phyloP scores from a whole-genome alignment of 768 basidiomycete species.

The Phaeotremella skinneri region DNA sequence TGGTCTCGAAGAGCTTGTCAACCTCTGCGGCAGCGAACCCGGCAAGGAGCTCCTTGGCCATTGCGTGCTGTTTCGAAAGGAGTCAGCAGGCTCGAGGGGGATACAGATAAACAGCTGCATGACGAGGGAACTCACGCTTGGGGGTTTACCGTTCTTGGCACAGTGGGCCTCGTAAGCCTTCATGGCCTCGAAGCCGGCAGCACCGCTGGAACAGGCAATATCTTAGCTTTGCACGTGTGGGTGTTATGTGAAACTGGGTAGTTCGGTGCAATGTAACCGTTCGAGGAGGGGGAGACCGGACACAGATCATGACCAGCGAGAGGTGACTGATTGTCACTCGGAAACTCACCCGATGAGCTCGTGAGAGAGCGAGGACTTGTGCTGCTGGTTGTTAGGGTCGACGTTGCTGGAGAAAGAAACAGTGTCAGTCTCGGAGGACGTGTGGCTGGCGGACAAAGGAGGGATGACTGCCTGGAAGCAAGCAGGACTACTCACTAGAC shows the following conservation, averaged over 20 bases:
- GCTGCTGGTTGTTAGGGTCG: constrained; percentile 39
- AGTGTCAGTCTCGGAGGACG: not conserved
- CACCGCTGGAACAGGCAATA: constrained; percentile 30
- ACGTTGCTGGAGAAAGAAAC: constrained; percentile 23
- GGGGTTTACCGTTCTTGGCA: constrained; percentile 49
- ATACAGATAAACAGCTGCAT: no score
- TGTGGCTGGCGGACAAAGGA: no score
- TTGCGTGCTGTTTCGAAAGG: constrained; percentile 30
- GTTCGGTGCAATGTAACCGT: no score
- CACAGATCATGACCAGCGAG: not conserved
- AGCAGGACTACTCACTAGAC: constrained; percentile 37
- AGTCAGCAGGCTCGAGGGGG: not conserved
- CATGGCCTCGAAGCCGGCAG: constrained; percentile 54
- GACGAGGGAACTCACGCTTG: constrained; percentile 29
- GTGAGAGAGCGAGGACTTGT: constrained; percentile 45
- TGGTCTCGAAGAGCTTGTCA: constrained; percentile 54
- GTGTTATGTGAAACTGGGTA: not conserved
- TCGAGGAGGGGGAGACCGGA: no score
- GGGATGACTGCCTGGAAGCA: not conserved
- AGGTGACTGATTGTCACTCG: not conserved
- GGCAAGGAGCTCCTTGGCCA: constrained; percentile 52
- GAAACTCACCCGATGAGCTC: constrained; percentile 43
- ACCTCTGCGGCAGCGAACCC: constrained; percentile 53
- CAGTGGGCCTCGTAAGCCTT: constrained; percentile 52
- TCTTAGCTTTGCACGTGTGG: not conserved